phyloP scores from a whole-genome alignment of 2,329 filamentous ascomycete genomes.

The Aschersonia sp. region DNA sequence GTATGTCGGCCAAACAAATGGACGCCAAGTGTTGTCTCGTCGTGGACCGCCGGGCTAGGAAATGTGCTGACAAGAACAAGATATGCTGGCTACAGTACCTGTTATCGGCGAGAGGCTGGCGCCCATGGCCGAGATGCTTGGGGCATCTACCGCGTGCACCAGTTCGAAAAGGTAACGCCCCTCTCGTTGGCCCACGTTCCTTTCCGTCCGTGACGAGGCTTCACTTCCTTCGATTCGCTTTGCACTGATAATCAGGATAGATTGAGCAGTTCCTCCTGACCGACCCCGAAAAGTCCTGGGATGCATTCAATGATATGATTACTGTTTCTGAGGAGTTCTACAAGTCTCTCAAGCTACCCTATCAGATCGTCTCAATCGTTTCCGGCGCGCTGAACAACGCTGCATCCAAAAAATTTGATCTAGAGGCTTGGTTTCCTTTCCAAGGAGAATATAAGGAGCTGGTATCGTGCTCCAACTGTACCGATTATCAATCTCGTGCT shows the following conservation, averaged over 20 bases:
- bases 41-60: no score
- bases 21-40: no score
- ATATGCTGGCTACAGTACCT: constrained; percentile 84
- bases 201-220: background rate
- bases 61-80: constrained; percentile 29
- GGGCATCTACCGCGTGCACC: constrained; percentile 96
- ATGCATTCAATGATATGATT: constrained; percentile 91
- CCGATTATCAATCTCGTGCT: constrained; percentile 89
- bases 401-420: constrained; percentile 77
- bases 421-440: constrained; percentile 94
- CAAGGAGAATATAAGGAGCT: constrained; percentile 98
- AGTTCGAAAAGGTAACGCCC: constrained; percentile 69
- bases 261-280: constrained; percentile 69
- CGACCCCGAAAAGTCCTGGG: constrained; percentile 83
- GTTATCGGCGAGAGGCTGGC: constrained; percentile 91
- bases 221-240: background rate
- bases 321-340: constrained; percentile 86
- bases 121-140: constrained; percentile 78
- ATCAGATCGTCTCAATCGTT: constrained; percentile 85
- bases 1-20: constrained; percentile 19
- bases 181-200: no score
- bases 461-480: constrained; percentile 95
- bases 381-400: constrained; percentile 80
- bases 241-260: constrained; percentile 5
- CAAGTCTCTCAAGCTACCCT: constrained; percentile 74